These are phyloP conservation scores for Aspergillus incahuasiensis DNA, from an alignment of 495 filamentous ascomycete genomes.

Conservation along the genomic window DNA sequence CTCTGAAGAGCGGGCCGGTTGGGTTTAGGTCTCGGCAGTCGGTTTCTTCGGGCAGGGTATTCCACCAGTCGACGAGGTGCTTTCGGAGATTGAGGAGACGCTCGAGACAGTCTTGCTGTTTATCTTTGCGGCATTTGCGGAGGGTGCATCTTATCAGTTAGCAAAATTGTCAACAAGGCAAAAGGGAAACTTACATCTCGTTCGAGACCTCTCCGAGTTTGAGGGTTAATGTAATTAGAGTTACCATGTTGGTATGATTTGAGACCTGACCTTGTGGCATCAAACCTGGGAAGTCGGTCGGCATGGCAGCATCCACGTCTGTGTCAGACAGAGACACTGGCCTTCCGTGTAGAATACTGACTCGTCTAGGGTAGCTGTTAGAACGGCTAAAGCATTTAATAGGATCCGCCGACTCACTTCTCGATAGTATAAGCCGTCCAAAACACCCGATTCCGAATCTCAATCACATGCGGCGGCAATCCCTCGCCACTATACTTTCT, in stretches of 20 bases:
- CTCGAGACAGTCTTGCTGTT: constrained; percentile 44
- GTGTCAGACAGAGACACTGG: constrained; percentile 40
- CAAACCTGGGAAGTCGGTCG: constrained; percentile 40
- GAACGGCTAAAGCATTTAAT: neutral
- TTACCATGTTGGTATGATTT: constrained; percentile 45
- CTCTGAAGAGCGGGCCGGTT: constrained; percentile 35
- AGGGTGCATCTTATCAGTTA: constrained; percentile 27
- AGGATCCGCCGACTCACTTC: constrained; percentile 25
- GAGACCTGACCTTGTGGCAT: constrained; percentile 32
- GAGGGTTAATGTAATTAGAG: constrained; percentile 42
- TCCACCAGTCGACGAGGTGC: constrained; percentile 46
- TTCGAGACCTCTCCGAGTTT: constrained; percentile 42
- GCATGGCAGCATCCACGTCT: constrained; percentile 46
- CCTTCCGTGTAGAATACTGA: constrained; percentile 45
- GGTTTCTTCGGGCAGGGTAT: constrained; percentile 41
- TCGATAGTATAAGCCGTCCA: constrained; percentile 51
- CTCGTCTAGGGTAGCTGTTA: constrained; percentile 24
- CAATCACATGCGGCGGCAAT: constrained; percentile 37
- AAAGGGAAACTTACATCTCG: constrained; percentile 36
- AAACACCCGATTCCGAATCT: constrained; percentile 47
- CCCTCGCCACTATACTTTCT: constrained; percentile 45
- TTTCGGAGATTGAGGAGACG: constrained; percentile 38
- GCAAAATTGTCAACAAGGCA: neutral
- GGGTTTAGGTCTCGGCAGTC: constrained; percentile 39
- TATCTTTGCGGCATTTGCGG: constrained; percentile 35